Base-by-base conservation (phyloP, 2,329 filamentous ascomycete species). In the Exserohilum rostratum region DNA sequence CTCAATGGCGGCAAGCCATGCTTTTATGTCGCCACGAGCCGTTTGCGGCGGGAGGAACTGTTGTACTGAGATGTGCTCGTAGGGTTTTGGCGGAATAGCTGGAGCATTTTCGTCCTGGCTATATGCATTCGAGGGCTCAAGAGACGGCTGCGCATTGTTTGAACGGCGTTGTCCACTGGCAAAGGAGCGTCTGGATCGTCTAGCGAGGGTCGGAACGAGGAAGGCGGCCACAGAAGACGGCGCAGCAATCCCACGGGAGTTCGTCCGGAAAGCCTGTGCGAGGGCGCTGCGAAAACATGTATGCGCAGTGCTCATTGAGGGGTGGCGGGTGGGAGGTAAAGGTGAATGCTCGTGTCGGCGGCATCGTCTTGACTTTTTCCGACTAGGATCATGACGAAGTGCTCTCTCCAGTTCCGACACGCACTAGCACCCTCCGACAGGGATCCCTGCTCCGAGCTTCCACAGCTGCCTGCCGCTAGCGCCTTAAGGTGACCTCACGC, bases 271-370 rank as follows among this genome's bases (percentile, higher is more conserved):
- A 53, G 71, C 66, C 64, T 71, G 72, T 57, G 60, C 61, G 49
- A 75, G 66, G 62, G 67, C 70, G 64, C 65, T 73, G 62, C 71
- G 67, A 59, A 74, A 67, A 57, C 71, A 75, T 59, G 64, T 64
- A 62, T 74, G 71, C 57, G 67, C 69, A 68, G 71, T 56, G 71
- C 70, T 67, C 74, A 76, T 76, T 70, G 72, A 70, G 57, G 58
- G 57, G 54, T 57, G 53, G 47, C 57, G 45, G 38, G 22, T 47
- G 40, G 56, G 49, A 44, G 58, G 52, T 50, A 51, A 53, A 50
- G 47, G 60, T 64, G 55, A 58, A 62, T 58, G 57, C 53, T 53
- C 55, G 57, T 47, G 42, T 30, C 50, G 38, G 52, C 48, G 40
- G 40, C 55, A 60, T 63, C 46, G 58, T 60, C 64, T 50, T 49